These are phyloP conservation scores for Mycena vulgaris DNA, from an alignment of 768 basidiomycete genomes.

Conservation along the genomic window DNA sequence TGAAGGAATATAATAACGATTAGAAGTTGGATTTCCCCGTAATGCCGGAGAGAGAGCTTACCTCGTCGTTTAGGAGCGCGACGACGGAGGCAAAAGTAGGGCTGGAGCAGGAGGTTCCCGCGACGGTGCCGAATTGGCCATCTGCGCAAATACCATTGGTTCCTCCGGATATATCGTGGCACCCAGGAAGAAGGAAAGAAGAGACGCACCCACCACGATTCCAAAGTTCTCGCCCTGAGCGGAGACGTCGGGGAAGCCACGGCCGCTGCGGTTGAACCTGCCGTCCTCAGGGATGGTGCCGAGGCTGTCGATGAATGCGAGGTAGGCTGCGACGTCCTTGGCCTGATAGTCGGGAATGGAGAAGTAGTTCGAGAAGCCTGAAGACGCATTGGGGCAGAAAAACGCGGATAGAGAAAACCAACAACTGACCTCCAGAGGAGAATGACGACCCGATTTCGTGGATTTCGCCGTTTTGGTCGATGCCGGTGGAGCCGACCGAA, in stretches of 20 bases:
- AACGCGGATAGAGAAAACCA: neutral
- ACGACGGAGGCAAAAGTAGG: conserved; percentile 62
- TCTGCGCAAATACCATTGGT: conserved; percentile 5
- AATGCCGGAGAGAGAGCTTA: conserved; percentile 17
- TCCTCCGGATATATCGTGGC: conserved; percentile 4
- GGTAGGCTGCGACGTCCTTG: conserved; percentile 31
- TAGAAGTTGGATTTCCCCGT: conserved; percentile 14
- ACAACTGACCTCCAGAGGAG: conserved; percentile 58
- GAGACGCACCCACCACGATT: conserved; percentile 49
- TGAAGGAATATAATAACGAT: conserved; percentile 12
- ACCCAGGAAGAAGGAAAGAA: neutral
- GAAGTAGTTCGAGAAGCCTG: conserved; percentile 61
- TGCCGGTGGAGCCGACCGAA: conserved; percentile 17
- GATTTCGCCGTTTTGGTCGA: neutral
- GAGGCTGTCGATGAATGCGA: conserved; percentile 23
- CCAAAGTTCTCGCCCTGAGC: too few species aligned
- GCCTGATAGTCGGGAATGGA: conserved; percentile 35
- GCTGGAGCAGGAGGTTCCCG: conserved; percentile 60
- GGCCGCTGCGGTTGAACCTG: conserved; percentile 39
- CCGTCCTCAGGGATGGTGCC: conserved; percentile 39
- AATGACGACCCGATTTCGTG: conserved; percentile 56
- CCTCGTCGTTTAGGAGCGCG: conserved; percentile 58
- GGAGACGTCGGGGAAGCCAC: conserved; percentile 58
- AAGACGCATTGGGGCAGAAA: conserved; percentile 21
- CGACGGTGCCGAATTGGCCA: conserved; percentile 30